A percentile compares a stretch with the other conserved stretches of the same genome.
Conservation (phyloP, 176 grass and related monocot species). For the Thalia dealbata region DNA sequence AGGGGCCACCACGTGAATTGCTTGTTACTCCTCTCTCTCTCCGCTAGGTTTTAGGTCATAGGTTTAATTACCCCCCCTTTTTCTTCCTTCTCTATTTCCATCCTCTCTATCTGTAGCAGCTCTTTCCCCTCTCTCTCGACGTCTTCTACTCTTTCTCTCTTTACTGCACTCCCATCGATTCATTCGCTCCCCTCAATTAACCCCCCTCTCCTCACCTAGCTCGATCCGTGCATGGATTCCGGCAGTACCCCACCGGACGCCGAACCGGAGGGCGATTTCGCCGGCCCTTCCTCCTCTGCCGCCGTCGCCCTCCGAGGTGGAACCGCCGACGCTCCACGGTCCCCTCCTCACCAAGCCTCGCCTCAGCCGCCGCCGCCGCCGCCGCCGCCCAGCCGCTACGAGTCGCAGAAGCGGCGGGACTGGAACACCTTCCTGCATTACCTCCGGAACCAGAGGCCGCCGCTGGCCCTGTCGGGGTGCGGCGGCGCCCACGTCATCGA, state of each 20-base stretch:
- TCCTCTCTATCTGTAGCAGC: background rate
- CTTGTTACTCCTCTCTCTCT: conserved; percentile 22
- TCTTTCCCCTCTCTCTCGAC: conserved; percentile 20
- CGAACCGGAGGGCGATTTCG: background rate
- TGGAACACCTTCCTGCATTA: conserved; percentile 99
- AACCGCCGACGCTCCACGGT: background rate
- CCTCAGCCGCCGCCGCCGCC: background rate
- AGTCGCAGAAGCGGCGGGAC: conserved; percentile 90
- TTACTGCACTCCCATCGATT: too few relatives aligned
- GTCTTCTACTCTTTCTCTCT: too few relatives aligned
- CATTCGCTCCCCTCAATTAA: too few relatives aligned
- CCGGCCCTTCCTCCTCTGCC: background rate
- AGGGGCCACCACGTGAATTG: conserved; percentile 36
- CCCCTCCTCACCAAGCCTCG: too few relatives aligned
- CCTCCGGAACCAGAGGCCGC: conserved; percentile 77
- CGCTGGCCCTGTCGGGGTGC: conserved; percentile 78
- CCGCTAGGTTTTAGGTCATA: background rate
- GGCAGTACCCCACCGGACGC: background rate
- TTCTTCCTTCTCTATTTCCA: background rate
- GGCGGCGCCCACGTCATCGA: conserved; percentile 41
- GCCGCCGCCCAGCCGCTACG: conserved; percentile 55
- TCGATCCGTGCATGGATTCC: background rate
- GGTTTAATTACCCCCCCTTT: conserved; percentile 27
- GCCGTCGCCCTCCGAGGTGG: conserved; percentile 5
- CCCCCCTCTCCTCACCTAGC: background rate